These are phyloP conservation scores for Ceratocystis variospora DNA, from an alignment of 2,329 filamentous ascomycete genomes.

Conservation along the genomic window DNA sequence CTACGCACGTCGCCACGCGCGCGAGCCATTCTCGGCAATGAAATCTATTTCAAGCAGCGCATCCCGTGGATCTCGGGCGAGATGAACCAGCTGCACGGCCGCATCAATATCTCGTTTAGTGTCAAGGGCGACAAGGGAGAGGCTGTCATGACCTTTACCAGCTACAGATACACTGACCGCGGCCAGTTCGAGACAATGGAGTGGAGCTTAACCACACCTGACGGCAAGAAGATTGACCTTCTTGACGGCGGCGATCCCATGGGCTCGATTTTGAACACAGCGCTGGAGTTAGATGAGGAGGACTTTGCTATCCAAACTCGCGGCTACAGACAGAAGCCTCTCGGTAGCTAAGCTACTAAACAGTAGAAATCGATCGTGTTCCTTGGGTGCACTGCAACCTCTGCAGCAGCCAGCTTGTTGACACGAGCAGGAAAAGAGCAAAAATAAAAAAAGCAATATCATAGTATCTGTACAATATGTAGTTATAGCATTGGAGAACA, in stretches of 20 bases:
- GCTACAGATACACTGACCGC: conserved; percentile 48
- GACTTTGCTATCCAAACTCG: conserved; percentile 30
- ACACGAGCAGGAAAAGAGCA: no score
- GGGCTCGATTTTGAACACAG: conserved; percentile 33
- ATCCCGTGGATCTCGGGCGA: conserved; percentile 75
- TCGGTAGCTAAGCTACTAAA: background rate
- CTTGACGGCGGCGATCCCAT: conserved; percentile 62
- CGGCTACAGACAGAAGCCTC: conserved; percentile 38
- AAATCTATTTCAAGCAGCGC: conserved; percentile 65
- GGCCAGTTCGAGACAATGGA: conserved; percentile 70
- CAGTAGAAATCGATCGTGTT: no score
- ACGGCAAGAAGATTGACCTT: conserved; percentile 52
- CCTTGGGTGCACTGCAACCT: no score
- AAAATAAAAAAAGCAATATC: background rate
- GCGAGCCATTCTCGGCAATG: conserved; percentile 67
- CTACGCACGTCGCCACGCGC: conserved; percentile 67
- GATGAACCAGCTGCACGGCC: conserved; percentile 86
- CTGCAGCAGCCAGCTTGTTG: background rate
- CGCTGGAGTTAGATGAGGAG: conserved; percentile 27
- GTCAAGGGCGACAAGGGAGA: conserved; percentile 63
- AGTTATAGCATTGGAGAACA: conserved; percentile 12
- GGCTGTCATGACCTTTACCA: conserved; percentile 69
- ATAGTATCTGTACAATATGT: conserved; percentile 13
- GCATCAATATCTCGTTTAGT: conserved; percentile 74
- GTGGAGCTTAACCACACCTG: conserved; percentile 66